Base-by-base conservation (phyloP, 768 basidiomycete species). In the Macrocybe gigantea region DNA sequence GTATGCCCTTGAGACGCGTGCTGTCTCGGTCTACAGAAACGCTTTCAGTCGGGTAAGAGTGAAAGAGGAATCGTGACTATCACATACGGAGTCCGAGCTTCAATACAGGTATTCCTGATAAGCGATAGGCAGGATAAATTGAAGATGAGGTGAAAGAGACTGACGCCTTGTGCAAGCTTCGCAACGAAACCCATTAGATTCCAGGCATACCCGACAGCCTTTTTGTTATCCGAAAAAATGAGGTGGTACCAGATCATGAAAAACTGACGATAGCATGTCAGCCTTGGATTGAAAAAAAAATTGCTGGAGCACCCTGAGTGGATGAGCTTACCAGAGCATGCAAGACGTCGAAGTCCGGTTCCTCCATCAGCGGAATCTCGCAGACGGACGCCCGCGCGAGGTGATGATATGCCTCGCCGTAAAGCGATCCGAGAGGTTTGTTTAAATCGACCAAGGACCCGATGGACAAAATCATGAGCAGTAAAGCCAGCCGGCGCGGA, bases 221-320 rank as follows among this genome's bases (percentile, higher is more conserved):
- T 82, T 51, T 78, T 83, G 60, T 85, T 81, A 59, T 85, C 82
- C 10, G 83, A 85, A 53, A 85, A 86, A 52, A 84, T 80, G 13
- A 85, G 69, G 47, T 85, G 78, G 57, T 83, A 86, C 79, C 83
- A 85, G 34, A 82, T 75, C 83, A 84, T 85, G 59, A 82, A 83
- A 58, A 77, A 77, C 68, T 75, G 38, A 13, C 45, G 39, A 36
- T 13, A 48, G 41, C 32, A 50, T 38, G 43, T 52, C 11, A 31
- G 41, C 37, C 15, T 15, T 47, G 39, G 14, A 43, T 38, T 42
- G 36, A 30, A 38, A 33, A 44, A 44, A 29, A 44, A 30, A 5
- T 44, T 12, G 33, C 30, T 32, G 34, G n/a, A n/a, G 6, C 8
- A 42, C 39, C 41, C 31, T 35, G 33, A 39, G 30, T 44, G 49